These are phyloP conservation scores for Barnettozyma sp. DNA, from an alignment of 805 yeast genomes.

Conservation along the genomic window DNA sequence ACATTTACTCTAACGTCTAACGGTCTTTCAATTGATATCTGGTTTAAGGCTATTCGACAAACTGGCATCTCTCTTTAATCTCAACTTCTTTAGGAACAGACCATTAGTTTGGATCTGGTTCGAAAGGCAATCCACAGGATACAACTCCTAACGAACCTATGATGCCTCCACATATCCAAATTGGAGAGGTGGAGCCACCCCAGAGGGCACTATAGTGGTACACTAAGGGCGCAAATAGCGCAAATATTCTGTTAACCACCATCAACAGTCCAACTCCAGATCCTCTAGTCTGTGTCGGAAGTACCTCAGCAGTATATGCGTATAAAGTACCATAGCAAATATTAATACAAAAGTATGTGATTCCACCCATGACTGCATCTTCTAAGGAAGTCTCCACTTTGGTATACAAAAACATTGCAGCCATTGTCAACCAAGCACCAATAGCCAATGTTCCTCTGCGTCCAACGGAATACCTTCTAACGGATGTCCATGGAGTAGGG, in stretches of 20 bases:
- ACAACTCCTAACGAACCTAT: slow-evolving; percentile 43
- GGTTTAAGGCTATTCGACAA: no score
- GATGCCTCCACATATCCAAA: slow-evolving; percentile 53
- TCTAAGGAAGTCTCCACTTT: slow-evolving; percentile 46
- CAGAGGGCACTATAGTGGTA: slow-evolving; percentile 39
- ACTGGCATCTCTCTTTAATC: no score
- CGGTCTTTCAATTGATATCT: no score
- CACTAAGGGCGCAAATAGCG: slow-evolving; percentile 52
- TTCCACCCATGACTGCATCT: slow-evolving; percentile 44
- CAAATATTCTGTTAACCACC: slow-evolving; percentile 45
- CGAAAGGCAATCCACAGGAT: slow-evolving; percentile 41
- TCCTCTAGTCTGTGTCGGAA: slow-evolving; percentile 46
- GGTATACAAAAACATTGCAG: slow-evolving; percentile 55
- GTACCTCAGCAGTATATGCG: slow-evolving; percentile 61
- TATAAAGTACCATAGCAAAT: slow-evolving; percentile 53
- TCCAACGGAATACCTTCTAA: slow-evolving; percentile 30
- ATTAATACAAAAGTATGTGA: slow-evolving; percentile 41
- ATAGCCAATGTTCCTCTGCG: slow-evolving; percentile 50
- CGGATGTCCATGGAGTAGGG: slow-evolving; percentile 6
- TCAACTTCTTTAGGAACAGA: no score
- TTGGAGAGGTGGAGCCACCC: slow-evolving; percentile 49
- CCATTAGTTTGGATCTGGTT: no score
- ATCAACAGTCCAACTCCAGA: slow-evolving; percentile 58
- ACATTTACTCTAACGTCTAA: no score
- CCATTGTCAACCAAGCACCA: slow-evolving; percentile 49